Conservation (phyloP, 768 basidiomycete species). For the Leccinum disarticulatum region DNA sequence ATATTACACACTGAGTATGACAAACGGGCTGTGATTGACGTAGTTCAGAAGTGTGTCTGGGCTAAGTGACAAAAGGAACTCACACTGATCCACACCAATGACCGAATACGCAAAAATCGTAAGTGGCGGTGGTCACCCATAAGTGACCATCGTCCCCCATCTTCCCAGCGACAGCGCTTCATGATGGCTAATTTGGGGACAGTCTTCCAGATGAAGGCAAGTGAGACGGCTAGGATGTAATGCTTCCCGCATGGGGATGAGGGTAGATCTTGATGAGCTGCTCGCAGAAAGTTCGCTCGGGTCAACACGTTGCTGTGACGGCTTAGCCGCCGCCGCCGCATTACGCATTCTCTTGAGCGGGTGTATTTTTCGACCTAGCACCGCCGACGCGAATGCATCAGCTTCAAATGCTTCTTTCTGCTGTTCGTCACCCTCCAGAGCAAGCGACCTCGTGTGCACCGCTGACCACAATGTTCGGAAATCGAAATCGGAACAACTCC, state of each 20-base stretch:
- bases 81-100: slow-evolving; percentile 20
- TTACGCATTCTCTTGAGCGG: slow-evolving; percentile 36
- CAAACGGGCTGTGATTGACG: slow-evolving; percentile 19
- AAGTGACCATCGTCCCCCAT: slow-evolving; percentile 35
- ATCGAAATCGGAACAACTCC: slow-evolving; percentile 48
- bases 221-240: slow-evolving; percentile 35
- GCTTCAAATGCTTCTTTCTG: slow-evolving; percentile 14
- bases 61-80: slow-evolving; percentile 16
- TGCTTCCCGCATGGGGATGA: slow-evolving; percentile 40
- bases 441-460: slow-evolving; percentile 35
- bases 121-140: slow-evolving; percentile 9
- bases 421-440: slow-evolving; percentile 14
- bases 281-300: slow-evolving; percentile 13
- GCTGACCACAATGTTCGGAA: slow-evolving; percentile 37
- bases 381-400: slow-evolving; percentile 26
- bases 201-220: slow-evolving; percentile 45
- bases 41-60: slow-evolving; percentile 13
- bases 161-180: slow-evolving; percentile 40
- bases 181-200: slow-evolving; percentile 37
- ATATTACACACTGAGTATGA: slow-evolving; percentile 21
- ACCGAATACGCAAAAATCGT: slow-evolving; percentile 9
- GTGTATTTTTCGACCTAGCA: slow-evolving; percentile 31
- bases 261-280: slow-evolving; percentile 30
- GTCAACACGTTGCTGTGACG: slow-evolving; percentile 13
- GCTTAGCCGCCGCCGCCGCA: slow-evolving; percentile 4